These are phyloP conservation scores for Crithidia fasciculata DNA, from an alignment of 208 protist genomes.

Conservation along the genomic window DNA sequence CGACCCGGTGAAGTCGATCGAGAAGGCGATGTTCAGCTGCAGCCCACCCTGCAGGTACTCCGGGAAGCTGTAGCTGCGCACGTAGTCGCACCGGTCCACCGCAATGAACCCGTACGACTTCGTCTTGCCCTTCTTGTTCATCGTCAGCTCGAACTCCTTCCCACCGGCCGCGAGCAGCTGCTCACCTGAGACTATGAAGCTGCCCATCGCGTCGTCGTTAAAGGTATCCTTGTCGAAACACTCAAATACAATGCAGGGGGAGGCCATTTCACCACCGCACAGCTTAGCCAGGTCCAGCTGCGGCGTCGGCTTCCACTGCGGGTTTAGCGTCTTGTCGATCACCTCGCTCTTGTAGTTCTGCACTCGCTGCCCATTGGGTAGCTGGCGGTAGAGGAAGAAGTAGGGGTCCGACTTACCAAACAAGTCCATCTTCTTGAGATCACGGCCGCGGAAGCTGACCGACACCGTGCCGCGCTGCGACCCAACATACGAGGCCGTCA, in stretches of 20 bases:
- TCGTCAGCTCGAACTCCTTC: conserved; percentile 29
- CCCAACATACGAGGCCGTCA: conserved; percentile 21
- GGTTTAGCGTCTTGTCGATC: conserved; percentile 38
- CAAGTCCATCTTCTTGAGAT: conserved; percentile 51
- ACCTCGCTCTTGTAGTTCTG: conserved; percentile 40
- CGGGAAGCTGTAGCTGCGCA: conserved; percentile 41
- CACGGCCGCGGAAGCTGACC: conserved; percentile 22
- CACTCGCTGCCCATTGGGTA: conserved; percentile 21
- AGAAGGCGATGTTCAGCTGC: conserved; percentile 71
- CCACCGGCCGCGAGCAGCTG: conserved; percentile 14
- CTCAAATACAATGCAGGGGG: conserved; percentile 26
- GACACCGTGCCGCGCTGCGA: conserved; percentile 20
- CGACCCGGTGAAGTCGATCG: conserved; percentile 78
- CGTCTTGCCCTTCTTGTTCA: conserved; percentile 33
- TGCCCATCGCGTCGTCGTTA: conserved; percentile 29
- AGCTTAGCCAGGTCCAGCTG: conserved; percentile 35
- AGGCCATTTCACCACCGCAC: conserved; percentile 31
- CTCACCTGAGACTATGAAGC: conserved; percentile 28
- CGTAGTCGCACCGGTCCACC: conserved; percentile 25
- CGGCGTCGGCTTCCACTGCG: conserved; percentile 40
- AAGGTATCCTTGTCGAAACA: conserved; percentile 34
- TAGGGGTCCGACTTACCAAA: conserved; percentile 45
- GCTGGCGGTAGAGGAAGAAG: conserved; percentile 28
- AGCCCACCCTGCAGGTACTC: conserved; percentile 60
- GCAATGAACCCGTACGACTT: conserved; percentile 39